Conservation (phyloP, 1,284 basidiomycete genomes). For the Vanrija sp. region DNA sequence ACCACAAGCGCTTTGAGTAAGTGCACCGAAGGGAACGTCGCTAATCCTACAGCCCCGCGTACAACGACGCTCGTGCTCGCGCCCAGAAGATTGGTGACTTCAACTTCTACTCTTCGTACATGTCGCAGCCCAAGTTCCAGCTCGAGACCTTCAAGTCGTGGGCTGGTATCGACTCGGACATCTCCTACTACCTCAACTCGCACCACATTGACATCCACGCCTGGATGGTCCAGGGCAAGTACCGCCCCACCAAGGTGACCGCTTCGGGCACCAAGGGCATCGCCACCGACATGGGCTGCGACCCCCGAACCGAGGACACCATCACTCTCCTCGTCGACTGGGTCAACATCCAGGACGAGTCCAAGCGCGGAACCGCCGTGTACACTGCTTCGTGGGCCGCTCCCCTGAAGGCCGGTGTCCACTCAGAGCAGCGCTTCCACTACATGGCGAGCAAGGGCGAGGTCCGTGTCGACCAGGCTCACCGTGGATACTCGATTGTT, state of each 20-base stretch:
- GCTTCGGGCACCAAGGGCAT: constrained; percentile 85
- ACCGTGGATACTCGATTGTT: constrained; percentile 81
- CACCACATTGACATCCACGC: constrained; percentile 84
- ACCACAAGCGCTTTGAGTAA: constrained; percentile 66
- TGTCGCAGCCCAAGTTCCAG: constrained; percentile 93
- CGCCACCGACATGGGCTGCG: constrained; percentile 68
- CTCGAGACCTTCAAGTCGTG: constrained; percentile 89
- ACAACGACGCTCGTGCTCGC: constrained; percentile 76
- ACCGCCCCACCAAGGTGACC: constrained; percentile 70
- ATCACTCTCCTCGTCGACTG: constrained; percentile 92
- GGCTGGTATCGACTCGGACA: constrained; percentile 90
- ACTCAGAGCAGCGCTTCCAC: constrained; percentile 88
- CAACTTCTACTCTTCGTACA: constrained; percentile 67
- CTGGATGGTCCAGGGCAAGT: constrained; percentile 80
- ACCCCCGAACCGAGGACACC: constrained; percentile 75
- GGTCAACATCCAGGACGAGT: constrained; percentile 67
- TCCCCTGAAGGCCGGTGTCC: constrained; percentile 55
- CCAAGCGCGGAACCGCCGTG: constrained; percentile 59
- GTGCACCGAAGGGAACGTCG: background rate
- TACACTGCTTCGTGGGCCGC: constrained; percentile 78
- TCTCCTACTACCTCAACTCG: constrained; percentile 84
- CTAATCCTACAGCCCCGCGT: constrained; percentile 59
- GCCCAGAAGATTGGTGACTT: constrained; percentile 78
- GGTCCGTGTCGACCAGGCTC: constrained; percentile 85
- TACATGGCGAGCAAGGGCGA: constrained; percentile 93